Evolutionary conservation across 2,329 filamentous ascomycete genomes (phyloP), one percentile per base, ranked within the genome.

Genomic region (Pseudopyricularia cyperi): DNA sequence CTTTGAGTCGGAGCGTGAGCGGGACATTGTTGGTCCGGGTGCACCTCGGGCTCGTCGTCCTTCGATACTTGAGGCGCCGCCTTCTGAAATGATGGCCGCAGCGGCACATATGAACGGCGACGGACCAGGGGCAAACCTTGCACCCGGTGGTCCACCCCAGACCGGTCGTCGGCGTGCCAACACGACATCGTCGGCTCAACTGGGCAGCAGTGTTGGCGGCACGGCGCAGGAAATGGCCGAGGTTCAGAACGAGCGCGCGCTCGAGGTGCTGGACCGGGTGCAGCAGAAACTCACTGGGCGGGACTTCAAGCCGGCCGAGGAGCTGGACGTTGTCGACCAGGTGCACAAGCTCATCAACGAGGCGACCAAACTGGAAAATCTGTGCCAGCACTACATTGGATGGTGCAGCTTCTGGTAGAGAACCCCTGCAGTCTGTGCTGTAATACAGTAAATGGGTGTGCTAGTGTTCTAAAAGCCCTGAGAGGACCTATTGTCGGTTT

Each of bases 331-430:
- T 22, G 82, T 87, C 52, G 81, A 82, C 55, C 93, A 99, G 70
- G 94, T 98, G 5, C 91, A 95, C 68, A 91, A 94, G 67, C 72
- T 99, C 61, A 86, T 99, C 60, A 84, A 86, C 55, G 91, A 98
- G 72, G 93, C 93, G 22, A 98, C 93, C 7, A 96, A 93, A 63
- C 74, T 97, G 60, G 93, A 97, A 76, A 97, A 97, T 66, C 73
- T 98, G 55, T 98, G 93, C 66, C 93, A 97, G 74, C 93, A 97
- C 72, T 98, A 96, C 66, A 95, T 97, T 61, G 93, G 93, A 57
- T 97, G 91, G 91, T 97, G 91, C 70, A 94, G 88, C 69, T 97
- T 96, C 76, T 97, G 91, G 91, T 97, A 69, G 64, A 37, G 11
- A 37, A 22, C 7, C 9, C 26, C 24, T 24, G 19, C 39, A 5